Conservation (phyloP, 345 rosid species). For the Limnanthes douglasii region DNA sequence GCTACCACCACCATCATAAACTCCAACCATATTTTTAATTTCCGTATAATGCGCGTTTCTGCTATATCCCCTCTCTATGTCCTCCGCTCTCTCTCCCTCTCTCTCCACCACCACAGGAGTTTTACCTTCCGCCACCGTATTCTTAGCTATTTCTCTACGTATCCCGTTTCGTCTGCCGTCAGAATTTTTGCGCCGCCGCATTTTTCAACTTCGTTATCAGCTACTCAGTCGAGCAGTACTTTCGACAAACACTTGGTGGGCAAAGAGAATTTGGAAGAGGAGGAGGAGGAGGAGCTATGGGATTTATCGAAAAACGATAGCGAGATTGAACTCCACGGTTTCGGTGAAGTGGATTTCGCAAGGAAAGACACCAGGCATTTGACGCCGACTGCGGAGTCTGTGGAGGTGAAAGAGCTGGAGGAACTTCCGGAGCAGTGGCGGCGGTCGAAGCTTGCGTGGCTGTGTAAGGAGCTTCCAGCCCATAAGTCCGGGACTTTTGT, state of each 20-base stretch:
- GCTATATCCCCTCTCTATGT: conserved; percentile 12
- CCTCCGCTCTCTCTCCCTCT: conserved; percentile 12
- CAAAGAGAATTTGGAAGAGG: conserved; percentile 2
- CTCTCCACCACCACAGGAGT: conserved; percentile 10
- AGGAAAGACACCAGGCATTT: conserved; percentile 29
- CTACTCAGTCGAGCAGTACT: conserved; percentile 14
- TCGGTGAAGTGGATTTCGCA: conserved; percentile 13
- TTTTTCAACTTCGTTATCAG: conserved; percentile 1
- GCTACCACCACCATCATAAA: conserved; percentile 7
- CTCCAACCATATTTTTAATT: conserved; percentile 1
- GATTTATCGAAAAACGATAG: conserved; percentile 2
- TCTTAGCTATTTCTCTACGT: not conserved
- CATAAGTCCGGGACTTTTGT: conserved; percentile 53
- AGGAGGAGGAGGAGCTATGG: conserved; percentile 8
- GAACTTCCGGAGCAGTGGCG: conserved; percentile 84
- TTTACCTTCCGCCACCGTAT: not conserved
- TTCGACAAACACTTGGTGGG: conserved; percentile 32
- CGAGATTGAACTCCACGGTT: conserved; percentile 6
- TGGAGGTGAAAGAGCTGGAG: conserved; percentile 54
- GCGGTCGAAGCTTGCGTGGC: conserved; percentile 80
- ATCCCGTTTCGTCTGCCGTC: not conserved
- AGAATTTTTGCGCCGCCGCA: conserved; percentile 2
- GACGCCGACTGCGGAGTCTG: conserved; percentile 12
- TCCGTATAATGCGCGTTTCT: conserved; percentile 16
- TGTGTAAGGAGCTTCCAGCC: conserved; percentile 71